Conservation (phyloP, 2,329 filamentous ascomycete genomes). For the Cytospora piceae region DNA sequence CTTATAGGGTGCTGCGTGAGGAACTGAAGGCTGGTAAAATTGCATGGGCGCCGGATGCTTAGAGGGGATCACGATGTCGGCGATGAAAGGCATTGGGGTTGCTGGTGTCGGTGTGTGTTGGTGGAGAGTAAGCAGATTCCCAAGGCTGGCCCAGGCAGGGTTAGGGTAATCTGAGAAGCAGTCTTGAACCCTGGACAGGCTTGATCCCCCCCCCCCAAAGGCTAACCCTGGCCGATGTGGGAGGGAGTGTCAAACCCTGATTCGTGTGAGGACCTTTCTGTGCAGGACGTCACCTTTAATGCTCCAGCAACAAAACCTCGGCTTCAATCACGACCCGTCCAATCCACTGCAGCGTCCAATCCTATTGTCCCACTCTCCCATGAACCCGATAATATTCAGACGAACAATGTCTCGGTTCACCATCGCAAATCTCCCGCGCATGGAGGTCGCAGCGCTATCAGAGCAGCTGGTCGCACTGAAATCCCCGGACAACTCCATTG, state of each 20-base stretch:
- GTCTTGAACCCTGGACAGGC: too few species aligned
- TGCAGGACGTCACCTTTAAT: background rate
- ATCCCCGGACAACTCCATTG: slow-evolving; percentile 53
- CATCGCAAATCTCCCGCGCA: slow-evolving; percentile 66
- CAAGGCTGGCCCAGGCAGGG: too few species aligned
- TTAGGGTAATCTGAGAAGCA: too few species aligned
- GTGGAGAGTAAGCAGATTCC: too few species aligned
- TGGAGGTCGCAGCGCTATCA: slow-evolving; percentile 71
- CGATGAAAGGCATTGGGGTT: too few species aligned
- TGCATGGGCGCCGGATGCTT: too few species aligned
- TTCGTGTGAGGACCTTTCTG: too few species aligned
- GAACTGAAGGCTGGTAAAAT: background rate
- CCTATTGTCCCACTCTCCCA: background rate
- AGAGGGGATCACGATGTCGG: too few species aligned
- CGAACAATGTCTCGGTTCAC: slow-evolving; percentile 30
- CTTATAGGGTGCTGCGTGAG: background rate
- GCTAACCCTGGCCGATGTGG: too few species aligned
- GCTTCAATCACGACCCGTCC: background rate
- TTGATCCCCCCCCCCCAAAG: too few species aligned
- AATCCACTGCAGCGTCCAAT: background rate
- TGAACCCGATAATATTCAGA: slow-evolving; percentile 20
- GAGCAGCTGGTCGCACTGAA: slow-evolving; percentile 61
- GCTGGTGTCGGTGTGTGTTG: too few species aligned
- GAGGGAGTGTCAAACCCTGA: too few species aligned
- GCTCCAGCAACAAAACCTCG: background rate